phyloP scores from a whole-genome alignment of 2,329 filamentous ascomycete species.

The Lecanosticta acicola region DNA sequence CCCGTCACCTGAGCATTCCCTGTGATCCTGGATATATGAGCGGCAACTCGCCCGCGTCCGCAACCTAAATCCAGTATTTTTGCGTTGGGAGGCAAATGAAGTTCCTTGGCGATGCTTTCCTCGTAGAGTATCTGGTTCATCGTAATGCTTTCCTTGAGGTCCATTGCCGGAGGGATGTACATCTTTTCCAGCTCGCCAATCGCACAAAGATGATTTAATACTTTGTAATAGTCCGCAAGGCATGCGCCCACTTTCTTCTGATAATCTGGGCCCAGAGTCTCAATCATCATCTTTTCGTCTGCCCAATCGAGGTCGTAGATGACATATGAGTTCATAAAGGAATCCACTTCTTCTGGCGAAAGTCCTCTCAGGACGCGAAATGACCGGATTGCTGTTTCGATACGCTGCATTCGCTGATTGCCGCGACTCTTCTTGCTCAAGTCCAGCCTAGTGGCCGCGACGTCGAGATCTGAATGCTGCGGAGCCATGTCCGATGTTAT shows the following conservation, averaged over 20 bases:
- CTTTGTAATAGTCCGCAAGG: slow-evolving; percentile 26
- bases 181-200: slow-evolving; percentile 27
- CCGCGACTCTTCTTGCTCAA: slow-evolving; percentile 15
- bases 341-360: slow-evolving; percentile 24
- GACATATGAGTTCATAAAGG: slow-evolving; percentile 28
- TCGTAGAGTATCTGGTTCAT: slow-evolving; percentile 28
- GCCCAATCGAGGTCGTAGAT: slow-evolving; percentile 30
- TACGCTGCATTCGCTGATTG: slow-evolving; percentile 13
- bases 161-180: slow-evolving; percentile 29
- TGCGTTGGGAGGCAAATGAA: slow-evolving; percentile 23
- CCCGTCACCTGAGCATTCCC: slow-evolving; percentile 24
- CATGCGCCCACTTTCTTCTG: slow-evolving; percentile 26
- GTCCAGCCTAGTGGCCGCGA: slow-evolving; percentile 4
- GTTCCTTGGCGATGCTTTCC: slow-evolving; percentile 23
- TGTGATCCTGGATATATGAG: slow-evolving; percentile 24
- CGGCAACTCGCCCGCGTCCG: slow-evolving; percentile 27
- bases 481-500: neutral
- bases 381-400: slow-evolving; percentile 25
- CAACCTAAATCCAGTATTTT: slow-evolving; percentile 28
- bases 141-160: slow-evolving; percentile 16
- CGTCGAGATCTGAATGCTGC: slow-evolving; percentile 4
- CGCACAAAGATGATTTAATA: slow-evolving; percentile 29
- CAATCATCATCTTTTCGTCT: slow-evolving; percentile 26
- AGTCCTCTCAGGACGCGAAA: slow-evolving; percentile 23
- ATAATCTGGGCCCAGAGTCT: slow-evolving; percentile 24